Percentiles rank a stretch among this genome's conserved stretches.
These are phyloP conservation scores for Teratosphaeria gauchensis DNA, from an alignment of 2,329 filamentous ascomycete species.

Conservation along the genomic window DNA sequence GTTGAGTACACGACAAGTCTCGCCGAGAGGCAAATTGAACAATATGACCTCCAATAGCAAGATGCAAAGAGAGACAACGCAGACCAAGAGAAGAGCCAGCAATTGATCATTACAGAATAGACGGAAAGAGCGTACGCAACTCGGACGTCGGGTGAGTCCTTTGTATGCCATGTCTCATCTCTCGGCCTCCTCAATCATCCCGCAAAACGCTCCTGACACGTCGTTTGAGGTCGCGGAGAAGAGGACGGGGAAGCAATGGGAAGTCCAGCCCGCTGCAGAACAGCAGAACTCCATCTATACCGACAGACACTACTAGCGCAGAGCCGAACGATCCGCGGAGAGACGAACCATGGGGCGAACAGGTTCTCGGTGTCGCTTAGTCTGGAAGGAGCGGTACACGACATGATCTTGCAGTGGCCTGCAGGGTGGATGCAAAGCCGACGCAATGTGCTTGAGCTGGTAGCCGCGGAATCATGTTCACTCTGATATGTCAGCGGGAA, in stretches of 20 bases:
- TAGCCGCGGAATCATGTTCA: neutral
- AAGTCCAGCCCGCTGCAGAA: neutral
- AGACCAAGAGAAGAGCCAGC: neutral
- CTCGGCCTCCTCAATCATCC: neutral
- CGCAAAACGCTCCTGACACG: neutral
- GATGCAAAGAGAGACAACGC: neutral
- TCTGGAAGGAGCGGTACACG: neutral
- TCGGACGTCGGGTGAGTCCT: neutral
- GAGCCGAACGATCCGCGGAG: neutral
- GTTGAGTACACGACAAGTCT: neutral
- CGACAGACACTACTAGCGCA: neutral
- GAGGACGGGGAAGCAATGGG: neutral
- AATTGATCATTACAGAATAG: neutral
- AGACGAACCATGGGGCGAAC: neutral
- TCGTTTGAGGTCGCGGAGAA: neutral
- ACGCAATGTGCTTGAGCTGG: neutral
- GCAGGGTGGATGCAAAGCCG: neutral
- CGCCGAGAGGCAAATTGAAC: neutral
- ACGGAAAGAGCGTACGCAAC: neutral
- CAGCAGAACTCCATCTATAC: neutral
- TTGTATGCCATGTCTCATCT: conserved; percentile 1
- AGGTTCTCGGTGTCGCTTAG: neutral
- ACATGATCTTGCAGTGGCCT: neutral
- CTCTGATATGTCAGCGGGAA: neutral
- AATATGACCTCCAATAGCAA: neutral